Conservation (phyloP, 352 stramenopile species). For the Thalassiosira livingstoniorum region DNA sequence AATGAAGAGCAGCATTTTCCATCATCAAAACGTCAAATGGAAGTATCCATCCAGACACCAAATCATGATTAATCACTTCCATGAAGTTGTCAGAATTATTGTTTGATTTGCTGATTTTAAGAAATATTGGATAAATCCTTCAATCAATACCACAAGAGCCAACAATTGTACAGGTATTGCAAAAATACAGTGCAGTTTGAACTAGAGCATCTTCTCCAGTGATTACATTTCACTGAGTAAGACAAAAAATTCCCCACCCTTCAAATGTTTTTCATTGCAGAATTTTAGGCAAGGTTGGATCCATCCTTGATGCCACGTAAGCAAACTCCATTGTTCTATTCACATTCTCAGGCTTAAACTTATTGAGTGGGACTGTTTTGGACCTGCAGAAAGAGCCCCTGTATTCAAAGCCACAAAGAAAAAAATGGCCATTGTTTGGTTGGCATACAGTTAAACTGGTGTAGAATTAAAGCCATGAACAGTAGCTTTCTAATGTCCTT, state of each 20-base stretch:
- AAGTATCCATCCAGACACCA: not conserved
- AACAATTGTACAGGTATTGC: slow-evolving; percentile 15
- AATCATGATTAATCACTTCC: not conserved
- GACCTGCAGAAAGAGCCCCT: not conserved
- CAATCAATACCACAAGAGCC: slow-evolving; percentile 5
- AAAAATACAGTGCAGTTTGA: slow-evolving; percentile 1
- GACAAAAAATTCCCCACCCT: slow-evolving; percentile 14
- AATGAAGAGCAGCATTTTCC: not conserved
- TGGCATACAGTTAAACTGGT: not conserved
- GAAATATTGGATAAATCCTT: not conserved
- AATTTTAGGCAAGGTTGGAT: slow-evolving; percentile 1
- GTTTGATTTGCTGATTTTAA: not conserved
- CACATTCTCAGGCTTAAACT: slow-evolving; percentile 13
- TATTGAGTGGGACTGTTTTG: slow-evolving; percentile 20
- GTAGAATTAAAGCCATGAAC: not conserved
- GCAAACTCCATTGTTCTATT: not conserved
- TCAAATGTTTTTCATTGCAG: slow-evolving; percentile 9
- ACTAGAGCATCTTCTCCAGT: not conserved
- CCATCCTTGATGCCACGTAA: not conserved
- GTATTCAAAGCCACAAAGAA: not conserved
- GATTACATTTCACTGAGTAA: not conserved
- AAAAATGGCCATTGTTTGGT: not conserved
- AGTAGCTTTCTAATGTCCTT: slow-evolving; percentile 4
- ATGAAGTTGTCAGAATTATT: slow-evolving; percentile 8
- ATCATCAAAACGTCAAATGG: not conserved